Conservation (phyloP, 1,284 basidiomycete species). For the Microbotryum intermedium region DNA sequence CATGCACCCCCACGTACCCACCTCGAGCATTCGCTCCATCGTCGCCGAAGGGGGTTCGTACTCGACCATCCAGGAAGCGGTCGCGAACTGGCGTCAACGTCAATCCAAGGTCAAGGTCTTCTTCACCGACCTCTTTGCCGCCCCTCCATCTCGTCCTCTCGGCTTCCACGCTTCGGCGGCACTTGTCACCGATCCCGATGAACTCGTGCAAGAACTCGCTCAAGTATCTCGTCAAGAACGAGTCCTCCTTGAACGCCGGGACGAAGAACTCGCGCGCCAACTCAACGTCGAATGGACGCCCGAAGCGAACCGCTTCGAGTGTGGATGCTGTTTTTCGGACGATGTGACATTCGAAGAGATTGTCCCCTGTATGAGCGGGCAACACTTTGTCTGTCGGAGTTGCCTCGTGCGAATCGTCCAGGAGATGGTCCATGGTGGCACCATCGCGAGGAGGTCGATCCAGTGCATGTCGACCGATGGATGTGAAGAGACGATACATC, state of each 20-base stretch:
- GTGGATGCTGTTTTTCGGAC: conserved; percentile 10
- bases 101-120: not conserved
- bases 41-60: conserved; percentile 1
- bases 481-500: too few species aligned
- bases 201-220: not conserved
- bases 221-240: not conserved
- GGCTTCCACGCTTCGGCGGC: not conserved
- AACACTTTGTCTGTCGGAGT: conserved; percentile 8
- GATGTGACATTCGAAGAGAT: not conserved
- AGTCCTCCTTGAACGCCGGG: not conserved
- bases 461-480: too few species aligned
- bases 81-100: not conserved
- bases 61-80: not conserved
- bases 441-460: not conserved
- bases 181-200: not conserved
- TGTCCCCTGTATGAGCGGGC: not conserved
- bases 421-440: conserved; percentile 2
- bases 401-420: conserved; percentile 5
- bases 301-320: not conserved
- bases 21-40: not conserved
- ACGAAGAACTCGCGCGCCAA: not conserved
- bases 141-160: not conserved
- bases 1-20: not conserved
- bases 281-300: not conserved
- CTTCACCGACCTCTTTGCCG: not conserved